Evolutionary conservation across 805 yeast species (phyloP).

Genomic region (Lachancea meyersii): DNA sequence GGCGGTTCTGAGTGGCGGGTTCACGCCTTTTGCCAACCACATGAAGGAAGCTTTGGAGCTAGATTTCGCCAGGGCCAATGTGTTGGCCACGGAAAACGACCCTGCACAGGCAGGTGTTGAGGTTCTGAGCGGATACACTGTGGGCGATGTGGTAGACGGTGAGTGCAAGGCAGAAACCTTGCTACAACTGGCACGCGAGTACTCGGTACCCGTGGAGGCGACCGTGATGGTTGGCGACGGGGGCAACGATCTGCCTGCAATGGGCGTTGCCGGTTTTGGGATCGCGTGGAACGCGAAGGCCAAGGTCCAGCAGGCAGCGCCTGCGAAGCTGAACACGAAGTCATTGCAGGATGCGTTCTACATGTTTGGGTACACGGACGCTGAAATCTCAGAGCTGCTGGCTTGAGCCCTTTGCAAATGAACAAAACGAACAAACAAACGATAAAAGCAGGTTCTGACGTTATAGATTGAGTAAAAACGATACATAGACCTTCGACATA

Average conservation of each 20-base stretch:
- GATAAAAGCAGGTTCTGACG: too few relatives aligned
- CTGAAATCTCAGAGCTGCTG: conserved; percentile 39
- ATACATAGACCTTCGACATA: neutral
- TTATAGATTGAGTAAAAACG: too few relatives aligned
- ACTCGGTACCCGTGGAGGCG: conserved; percentile 42
- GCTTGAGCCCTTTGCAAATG: too few relatives aligned
- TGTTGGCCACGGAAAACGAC: conserved; percentile 43
- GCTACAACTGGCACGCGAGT: conserved; percentile 50
- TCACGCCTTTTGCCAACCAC: conserved; percentile 76
- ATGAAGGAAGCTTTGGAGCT: conserved; percentile 61
- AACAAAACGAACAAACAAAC: too few relatives aligned
- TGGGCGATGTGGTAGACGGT: conserved; percentile 84
- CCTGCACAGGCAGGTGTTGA: conserved; percentile 34
- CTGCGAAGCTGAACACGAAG: conserved; percentile 70
- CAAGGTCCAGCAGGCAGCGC: conserved; percentile 77
- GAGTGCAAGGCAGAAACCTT: conserved; percentile 71
- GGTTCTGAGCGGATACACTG: conserved; percentile 65
- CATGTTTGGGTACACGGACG: conserved; percentile 66
- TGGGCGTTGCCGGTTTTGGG: conserved; percentile 88
- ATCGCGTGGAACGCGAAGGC: conserved; percentile 98
- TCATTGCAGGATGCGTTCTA: conserved; percentile 70
- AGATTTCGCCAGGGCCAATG: conserved; percentile 88
- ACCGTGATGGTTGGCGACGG: conserved; percentile 95
- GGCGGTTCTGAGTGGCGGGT: conserved; percentile 94
- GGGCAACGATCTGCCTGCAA: conserved; percentile 91